Evolutionary conservation across 495 filamentous ascomycete species (phyloP).

Genomic region (Podospora sp.): DNA sequence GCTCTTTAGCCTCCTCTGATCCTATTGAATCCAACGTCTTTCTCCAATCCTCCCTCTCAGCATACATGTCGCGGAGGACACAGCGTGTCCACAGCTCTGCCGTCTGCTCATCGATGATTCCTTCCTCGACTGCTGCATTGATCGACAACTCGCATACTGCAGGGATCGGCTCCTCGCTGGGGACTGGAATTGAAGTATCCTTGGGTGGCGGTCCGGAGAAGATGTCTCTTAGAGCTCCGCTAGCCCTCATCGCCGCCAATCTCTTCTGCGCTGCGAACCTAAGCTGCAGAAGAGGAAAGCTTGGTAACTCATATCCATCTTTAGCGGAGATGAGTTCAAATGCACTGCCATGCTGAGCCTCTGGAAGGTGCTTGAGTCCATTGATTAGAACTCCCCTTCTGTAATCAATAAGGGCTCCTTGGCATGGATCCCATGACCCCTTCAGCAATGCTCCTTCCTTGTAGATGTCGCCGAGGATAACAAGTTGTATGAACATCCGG

Average conservation of each 20-base stretch:
- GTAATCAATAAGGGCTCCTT: slow-evolving; percentile 17
- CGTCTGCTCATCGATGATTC: too few species aligned
- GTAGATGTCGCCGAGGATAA: slow-evolving; percentile 4
- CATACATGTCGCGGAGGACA: too few species aligned
- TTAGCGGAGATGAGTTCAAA: slow-evolving; percentile 10
- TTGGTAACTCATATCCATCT: slow-evolving; percentile 7
- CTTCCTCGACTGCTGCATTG: too few species aligned
- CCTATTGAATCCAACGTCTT: too few species aligned
- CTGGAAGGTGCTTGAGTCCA: not conserved
- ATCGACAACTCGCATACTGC: too few species aligned
- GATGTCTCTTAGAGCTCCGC: slow-evolving; percentile 16
- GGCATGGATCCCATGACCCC: slow-evolving; percentile 14
- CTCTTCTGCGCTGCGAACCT: slow-evolving; percentile 5
- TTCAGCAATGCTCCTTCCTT: slow-evolving; percentile 7
- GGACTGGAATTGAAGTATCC: too few species aligned
- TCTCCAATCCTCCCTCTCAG: too few species aligned
- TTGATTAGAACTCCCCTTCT: slow-evolving; percentile 10
- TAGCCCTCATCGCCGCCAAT: slow-evolving; percentile 10
- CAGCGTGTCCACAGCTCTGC: too few species aligned
- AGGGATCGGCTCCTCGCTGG: too few species aligned
- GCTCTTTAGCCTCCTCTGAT: too few species aligned
- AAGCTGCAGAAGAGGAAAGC: not conserved
- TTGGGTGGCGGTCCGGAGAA: slow-evolving; percentile 18
- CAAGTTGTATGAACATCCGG: slow-evolving; percentile 16
- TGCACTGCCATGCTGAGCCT: not conserved